Evolutionary conservation across 2,329 filamentous ascomycete species (phyloP), one percentile per base, ranked within the genome.

Genomic region (Zarea fungicola): DNA sequence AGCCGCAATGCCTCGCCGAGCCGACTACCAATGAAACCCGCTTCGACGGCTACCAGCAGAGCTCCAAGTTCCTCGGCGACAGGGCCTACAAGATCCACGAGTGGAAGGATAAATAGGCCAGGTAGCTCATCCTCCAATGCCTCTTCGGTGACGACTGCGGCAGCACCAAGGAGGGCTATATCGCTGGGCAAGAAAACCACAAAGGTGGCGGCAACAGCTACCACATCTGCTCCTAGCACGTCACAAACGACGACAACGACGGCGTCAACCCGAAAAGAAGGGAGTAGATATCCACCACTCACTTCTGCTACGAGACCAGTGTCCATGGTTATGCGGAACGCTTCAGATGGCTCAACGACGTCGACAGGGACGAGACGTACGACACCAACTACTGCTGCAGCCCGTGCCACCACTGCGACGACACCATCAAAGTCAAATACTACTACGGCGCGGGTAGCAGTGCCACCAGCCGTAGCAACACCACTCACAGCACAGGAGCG

Each of bases 11-110:
- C 55, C 16, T 78, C 76, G 9, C 75, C 76, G 2, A 79, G 71
- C 57, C 70, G 75, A 32, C 64, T 79, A 26, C 75, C 75, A 32
- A 60, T 73, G 55, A 77, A 75, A 57, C 73, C 72, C 3, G 19
- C 44, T 10, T 18, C 62, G 32, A 65, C 66, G 10, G 54, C 62
- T 7, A 57, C 56, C 29, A 43, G 26, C 5, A 36, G 19, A 6
- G 16, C 40, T 11, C n/a, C 46, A 34, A 32, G 52, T 8, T 40
- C 53, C 4, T 53, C 57, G 22, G 49, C 49, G 16, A 52, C 48
- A 19, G 54, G 52, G 49, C 52, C 42, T 23, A 23, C 49, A 3
- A 39, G 45, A 16, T 35, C 56, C 6, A 41, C 34, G 11, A 51
- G 52, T 18, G 40, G 56, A 5, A 45, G 52, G 7, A 56, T 25